Base-by-base conservation (phyloP, 2,329 filamentous ascomycete genomes). In the Plenodomus biglobosus region DNA sequence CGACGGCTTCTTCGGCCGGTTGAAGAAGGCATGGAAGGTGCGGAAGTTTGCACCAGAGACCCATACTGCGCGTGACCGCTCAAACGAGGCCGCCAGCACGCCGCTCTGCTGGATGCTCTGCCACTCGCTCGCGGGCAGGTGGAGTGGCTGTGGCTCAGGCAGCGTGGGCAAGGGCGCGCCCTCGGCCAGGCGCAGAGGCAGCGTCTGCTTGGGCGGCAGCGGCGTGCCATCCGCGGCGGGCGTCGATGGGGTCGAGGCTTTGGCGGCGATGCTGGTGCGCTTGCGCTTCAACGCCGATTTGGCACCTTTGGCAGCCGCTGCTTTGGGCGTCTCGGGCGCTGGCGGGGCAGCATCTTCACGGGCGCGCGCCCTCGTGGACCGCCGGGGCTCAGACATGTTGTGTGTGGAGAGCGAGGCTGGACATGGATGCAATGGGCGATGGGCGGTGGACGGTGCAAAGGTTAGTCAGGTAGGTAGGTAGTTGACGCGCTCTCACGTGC, bases 101-200 rank as follows among this genome's bases (percentile, higher is more conserved):
- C 86, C 87, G 71, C 89, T 90, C 67, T 90, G 86, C 47, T 84
- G 81, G 35, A 92, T 79, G 19, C 83, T 83, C 72, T 92, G 88
- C 64, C 85, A 92, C 13, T 90, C 86, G 55, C 80, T 81, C 3
- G 73, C 65, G 0, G 85, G 74, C 6, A 92, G 75, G 52, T 85
- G 78, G 7, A 82, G 78, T 0, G 84, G 73, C 66, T 94, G 88
- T 15, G 84, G 77, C 40, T 82, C 78, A 57, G 85, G 80, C 13
- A 91, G 79, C 0, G 85, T 88, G 2, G 88, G 88, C 24, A 92
- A 74, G 15, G 87, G 85, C 62, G 86, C 83, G 40, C 84, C 85
- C 2, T 85, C 73, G 58, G 80, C 75, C 30, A 91, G 73, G 38
- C 81, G 83, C 53, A 78, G 83, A 20, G 87, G 87, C 45, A 92